Conservation (phyloP, 768 basidiomycete genomes). For the Naganishia vishniacii region DNA sequence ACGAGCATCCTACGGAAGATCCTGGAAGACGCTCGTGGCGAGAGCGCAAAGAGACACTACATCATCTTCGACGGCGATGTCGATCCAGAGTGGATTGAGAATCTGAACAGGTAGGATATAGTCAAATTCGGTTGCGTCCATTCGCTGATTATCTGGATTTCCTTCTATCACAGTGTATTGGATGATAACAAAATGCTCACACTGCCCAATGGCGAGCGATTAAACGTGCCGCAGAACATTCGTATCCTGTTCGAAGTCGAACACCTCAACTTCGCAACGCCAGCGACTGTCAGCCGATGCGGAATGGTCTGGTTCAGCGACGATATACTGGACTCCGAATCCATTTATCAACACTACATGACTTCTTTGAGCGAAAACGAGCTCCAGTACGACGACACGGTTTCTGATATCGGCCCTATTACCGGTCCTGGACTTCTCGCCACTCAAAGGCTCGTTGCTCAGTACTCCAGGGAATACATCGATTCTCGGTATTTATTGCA, state of each 20-base stretch:
- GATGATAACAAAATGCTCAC: conserved; percentile 98
- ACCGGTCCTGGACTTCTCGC: conserved; percentile 22
- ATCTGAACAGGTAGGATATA: conserved; percentile 81
- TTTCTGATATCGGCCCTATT: background rate
- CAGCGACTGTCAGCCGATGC: conserved; percentile 97
- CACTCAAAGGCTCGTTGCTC: conserved; percentile 36
- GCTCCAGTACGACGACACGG: conserved; percentile 71
- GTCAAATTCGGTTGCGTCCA: background rate
- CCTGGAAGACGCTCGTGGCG: conserved; percentile 95
- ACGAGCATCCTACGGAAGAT: conserved; percentile 96
- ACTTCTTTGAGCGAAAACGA: conserved; percentile 66
- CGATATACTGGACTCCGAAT: conserved; percentile 79
- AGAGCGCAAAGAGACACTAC: conserved; percentile 94
- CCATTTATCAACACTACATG: conserved; percentile 89
- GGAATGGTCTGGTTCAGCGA: conserved; percentile 99
- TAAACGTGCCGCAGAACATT: conserved; percentile 92
- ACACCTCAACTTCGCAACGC: conserved; percentile 90
- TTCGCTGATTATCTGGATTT: background rate
- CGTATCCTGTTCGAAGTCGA: conserved; percentile 99
- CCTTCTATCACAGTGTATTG: conserved; percentile 63
- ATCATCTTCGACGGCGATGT: conserved; percentile 99
- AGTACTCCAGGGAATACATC: conserved; percentile 54
- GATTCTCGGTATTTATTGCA: conserved; percentile 73
- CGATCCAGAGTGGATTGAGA: conserved; percentile 99
- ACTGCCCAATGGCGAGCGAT: conserved; percentile 93